A percentile compares a stretch with the other conserved stretches of the same genome.
phyloP scores from a whole-genome alignment of 2,329 filamentous ascomycete genomes.

The Plenodomus lindquistii region DNA sequence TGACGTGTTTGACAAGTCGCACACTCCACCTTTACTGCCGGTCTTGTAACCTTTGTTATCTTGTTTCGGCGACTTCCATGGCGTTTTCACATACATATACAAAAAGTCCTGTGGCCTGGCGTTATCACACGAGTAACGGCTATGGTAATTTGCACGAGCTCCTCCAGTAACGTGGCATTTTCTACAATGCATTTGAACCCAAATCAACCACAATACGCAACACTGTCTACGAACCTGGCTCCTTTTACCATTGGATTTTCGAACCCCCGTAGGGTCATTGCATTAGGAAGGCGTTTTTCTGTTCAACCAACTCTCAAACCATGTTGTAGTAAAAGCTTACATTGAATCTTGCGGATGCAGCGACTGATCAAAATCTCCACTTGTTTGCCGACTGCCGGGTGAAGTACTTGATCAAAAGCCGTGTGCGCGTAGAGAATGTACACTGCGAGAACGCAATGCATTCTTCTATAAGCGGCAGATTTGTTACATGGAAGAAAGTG shows the following conservation, averaged over 20 bases:
- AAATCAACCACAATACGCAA: neutral
- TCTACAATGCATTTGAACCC: neutral
- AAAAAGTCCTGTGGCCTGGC: conserved; percentile 39
- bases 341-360: neutral
- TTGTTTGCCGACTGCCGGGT: too few species aligned
- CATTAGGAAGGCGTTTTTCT: neutral
- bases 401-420: too few species aligned
- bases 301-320: neutral
- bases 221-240: neutral
- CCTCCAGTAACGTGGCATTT: neutral
- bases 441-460: too few species aligned
- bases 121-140: conserved; percentile 33
- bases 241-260: neutral
- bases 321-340: neutral
- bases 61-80: conserved; percentile 13
- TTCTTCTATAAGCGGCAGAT: too few species aligned
- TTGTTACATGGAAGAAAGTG: too few species aligned
- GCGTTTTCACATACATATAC: conserved; percentile 24
- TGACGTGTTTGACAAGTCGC: neutral
- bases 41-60: conserved; percentile 27
- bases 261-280: neutral
- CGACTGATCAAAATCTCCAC: too few species aligned
- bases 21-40: neutral
- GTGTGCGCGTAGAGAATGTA: too few species aligned
- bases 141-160: conserved; percentile 26